phyloP scores from a whole-genome alignment of 805 yeast species.

The Candida vaughaniae region DNA sequence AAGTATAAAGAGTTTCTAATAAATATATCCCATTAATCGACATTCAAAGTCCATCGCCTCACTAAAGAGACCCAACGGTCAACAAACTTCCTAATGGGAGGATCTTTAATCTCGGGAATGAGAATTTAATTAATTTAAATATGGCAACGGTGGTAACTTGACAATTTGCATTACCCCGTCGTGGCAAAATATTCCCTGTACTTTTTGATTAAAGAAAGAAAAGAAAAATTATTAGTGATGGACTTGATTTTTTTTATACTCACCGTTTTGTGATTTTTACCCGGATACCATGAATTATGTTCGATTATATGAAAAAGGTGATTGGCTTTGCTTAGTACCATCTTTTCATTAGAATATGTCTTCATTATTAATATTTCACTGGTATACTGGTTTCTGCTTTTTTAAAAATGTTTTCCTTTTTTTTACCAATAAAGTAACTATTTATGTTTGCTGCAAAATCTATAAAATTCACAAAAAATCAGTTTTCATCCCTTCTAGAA shows the following conservation, averaged over 20 bases:
- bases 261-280: constrained; percentile 2
- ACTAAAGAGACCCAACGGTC: constrained; percentile 49
- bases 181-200: constrained; percentile 64
- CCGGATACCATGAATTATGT: constrained; percentile 8
- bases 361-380: too few relatives aligned
- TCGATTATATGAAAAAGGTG: too few relatives aligned
- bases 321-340: too few relatives aligned
- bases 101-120: constrained; percentile 51
- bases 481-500: too few relatives aligned
- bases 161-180: constrained; percentile 59
- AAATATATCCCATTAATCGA: constrained; percentile 51
- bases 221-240: constrained; percentile 7
- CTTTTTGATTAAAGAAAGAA: constrained; percentile 53
- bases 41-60: constrained; percentile 60
- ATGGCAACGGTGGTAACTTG: constrained; percentile 70
- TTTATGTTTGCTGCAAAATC: too few relatives aligned
- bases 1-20: too few relatives aligned
- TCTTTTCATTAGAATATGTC: too few relatives aligned
- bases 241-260: constrained; percentile 7
- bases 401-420: too few relatives aligned
- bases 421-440: too few relatives aligned
- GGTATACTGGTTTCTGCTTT: too few relatives aligned
- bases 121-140: constrained; percentile 24
- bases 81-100: constrained; percentile 63
- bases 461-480: too few relatives aligned